Conservation (phyloP, 1,284 basidiomycete species). For the Peniophora sp. region DNA sequence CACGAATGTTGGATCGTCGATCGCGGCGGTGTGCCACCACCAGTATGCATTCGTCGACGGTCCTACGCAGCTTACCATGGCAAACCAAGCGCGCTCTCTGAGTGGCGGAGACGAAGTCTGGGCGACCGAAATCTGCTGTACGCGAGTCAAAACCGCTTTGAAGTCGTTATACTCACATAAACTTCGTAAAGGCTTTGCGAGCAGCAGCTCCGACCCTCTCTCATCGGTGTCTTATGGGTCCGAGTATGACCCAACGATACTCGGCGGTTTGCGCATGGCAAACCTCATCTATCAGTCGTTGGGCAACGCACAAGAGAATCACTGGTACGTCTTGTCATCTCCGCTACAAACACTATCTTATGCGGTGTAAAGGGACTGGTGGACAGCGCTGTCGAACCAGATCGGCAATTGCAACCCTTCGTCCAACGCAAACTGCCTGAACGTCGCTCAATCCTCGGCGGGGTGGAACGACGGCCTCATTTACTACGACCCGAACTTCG, state of each 20-base stretch:
- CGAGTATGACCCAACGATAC: constrained; percentile 14
- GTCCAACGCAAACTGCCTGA: constrained; percentile 10
- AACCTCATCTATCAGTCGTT: constrained; percentile 17
- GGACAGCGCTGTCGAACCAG: constrained; percentile 18
- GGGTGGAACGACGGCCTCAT: constrained; percentile 16
- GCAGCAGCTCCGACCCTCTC: constrained; percentile 6
- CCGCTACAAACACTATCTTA: background rate
- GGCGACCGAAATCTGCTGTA: constrained; percentile 20
- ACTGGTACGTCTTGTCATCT: background rate
- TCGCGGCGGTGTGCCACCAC: constrained; percentile 19
- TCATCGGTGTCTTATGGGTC: constrained; percentile 9
- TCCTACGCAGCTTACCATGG: constrained; percentile 11
- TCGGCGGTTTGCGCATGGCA: constrained; percentile 18
- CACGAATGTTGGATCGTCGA: constrained; percentile 11
- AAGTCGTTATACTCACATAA: constrained; percentile 10
- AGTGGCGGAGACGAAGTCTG: constrained; percentile 15
- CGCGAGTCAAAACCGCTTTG: background rate
- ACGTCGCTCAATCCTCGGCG: constrained; percentile 8
- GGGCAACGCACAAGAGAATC: constrained; percentile 11
- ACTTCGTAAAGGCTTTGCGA: constrained; percentile 4
- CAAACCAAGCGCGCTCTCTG: constrained; percentile 11
- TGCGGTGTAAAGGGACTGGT: constrained; percentile 18
- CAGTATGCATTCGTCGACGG: constrained; percentile 17
- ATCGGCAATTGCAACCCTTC: constrained; percentile 10
- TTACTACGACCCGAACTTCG: constrained; percentile 16